Conservation (phyloP, 345 rosid species). For the Eucalyptus cloeziana region DNA sequence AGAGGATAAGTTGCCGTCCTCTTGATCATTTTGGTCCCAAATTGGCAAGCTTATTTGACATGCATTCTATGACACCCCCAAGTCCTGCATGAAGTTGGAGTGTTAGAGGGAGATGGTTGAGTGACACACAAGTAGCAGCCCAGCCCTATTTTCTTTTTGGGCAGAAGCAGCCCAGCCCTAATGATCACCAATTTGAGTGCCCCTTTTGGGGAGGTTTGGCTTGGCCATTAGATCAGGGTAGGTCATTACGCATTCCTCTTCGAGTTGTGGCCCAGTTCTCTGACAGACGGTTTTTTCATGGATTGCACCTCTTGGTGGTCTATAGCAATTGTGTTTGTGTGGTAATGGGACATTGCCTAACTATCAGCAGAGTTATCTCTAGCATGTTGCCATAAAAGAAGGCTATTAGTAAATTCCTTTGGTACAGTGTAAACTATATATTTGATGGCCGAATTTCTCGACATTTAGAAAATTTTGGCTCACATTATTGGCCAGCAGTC, state of each 20-base stretch:
- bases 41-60: not conserved
- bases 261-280: not conserved
- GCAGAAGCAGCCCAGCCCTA: not conserved
- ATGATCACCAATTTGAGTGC: not conserved
- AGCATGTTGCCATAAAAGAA: not conserved
- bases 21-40: not conserved
- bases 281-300: not conserved
- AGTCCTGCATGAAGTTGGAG: not conserved
- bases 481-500: not conserved
- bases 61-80: not conserved
- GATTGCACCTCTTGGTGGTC: not conserved
- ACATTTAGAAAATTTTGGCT: not conserved
- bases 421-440: not conserved
- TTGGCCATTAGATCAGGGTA: not conserved
- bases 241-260: not conserved
- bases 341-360: not conserved
- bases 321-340: not conserved
- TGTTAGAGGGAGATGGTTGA: not conserved
- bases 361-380: not conserved
- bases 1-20: not conserved
- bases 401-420: not conserved
- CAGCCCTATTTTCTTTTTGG: not conserved
- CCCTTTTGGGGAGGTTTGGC: not conserved
- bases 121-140: not conserved
- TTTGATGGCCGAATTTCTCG: not conserved